phyloP scores from a whole-genome alignment of 2,329 filamentous ascomycete genomes.

The Samsoniella hepiali region DNA sequence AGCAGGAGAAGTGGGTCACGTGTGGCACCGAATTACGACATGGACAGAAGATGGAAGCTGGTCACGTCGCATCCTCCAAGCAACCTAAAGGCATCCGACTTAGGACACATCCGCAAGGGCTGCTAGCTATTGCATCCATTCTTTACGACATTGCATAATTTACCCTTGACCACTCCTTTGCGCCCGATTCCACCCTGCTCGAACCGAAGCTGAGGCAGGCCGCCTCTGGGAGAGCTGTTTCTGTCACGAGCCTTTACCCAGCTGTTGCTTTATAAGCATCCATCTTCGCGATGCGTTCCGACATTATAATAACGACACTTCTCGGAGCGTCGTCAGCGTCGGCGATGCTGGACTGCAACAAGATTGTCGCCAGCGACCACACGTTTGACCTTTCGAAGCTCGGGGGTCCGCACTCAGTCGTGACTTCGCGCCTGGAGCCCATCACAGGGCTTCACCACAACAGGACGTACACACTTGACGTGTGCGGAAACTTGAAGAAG shows the following conservation, averaged over 20 bases:
- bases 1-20: constrained; percentile 13
- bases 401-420: constrained; percentile 65
- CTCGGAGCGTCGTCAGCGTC: constrained; percentile 37
- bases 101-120: constrained; percentile 1
- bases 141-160: constrained; percentile 5
- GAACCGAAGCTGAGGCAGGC: not conserved
- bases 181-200: not conserved
- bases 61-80: not conserved
- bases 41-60: not conserved
- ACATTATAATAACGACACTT: constrained; percentile 37
- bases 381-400: constrained; percentile 64
- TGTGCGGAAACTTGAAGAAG: constrained; percentile 66
- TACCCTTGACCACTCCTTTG: not conserved
- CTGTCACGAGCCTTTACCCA: not conserved
- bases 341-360: constrained; percentile 59
- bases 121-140: constrained; percentile 12
- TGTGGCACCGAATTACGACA: constrained; percentile 13
- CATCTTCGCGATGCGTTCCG: constrained; percentile 38
- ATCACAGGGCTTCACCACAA: constrained; percentile 55
- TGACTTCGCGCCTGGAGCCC: constrained; percentile 53
- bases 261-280: not conserved
- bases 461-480: constrained; percentile 77
- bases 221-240: not conserved
- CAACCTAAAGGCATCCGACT: constrained; percentile 5
- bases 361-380: constrained; percentile 56